Evolutionary conservation across 805 yeast genomes (phyloP).

Genomic region (Cyberlindnera petersonii): DNA sequence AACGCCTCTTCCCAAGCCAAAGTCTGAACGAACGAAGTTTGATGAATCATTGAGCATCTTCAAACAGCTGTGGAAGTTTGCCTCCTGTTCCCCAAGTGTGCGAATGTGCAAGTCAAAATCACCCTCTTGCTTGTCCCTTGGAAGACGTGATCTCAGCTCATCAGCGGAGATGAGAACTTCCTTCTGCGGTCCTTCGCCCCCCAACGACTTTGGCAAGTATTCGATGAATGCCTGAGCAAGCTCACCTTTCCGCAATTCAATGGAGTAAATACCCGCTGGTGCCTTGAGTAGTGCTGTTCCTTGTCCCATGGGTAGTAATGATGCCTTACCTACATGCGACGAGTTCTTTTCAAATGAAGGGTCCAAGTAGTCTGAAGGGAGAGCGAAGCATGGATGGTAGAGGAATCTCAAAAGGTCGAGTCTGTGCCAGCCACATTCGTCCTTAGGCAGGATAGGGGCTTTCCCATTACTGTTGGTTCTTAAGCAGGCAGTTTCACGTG

Average conservation of each 20-base stretch:
- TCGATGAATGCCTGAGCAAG: conserved; percentile 52
- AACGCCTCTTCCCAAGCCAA: conserved; percentile 39
- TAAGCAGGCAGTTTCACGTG: conserved; percentile 57
- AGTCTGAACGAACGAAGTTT: conserved; percentile 29
- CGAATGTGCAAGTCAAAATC: conserved; percentile 49
- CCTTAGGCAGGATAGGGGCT: conserved; percentile 47
- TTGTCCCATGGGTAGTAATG: conserved; percentile 42
- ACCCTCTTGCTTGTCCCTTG: conserved; percentile 30
- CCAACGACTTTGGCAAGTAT: conserved; percentile 50
- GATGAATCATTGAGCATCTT: conserved; percentile 15
- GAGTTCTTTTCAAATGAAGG: conserved; percentile 30
- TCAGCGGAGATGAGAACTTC: conserved; percentile 47
- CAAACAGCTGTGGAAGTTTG: conserved; percentile 47
- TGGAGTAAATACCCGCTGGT: conserved; percentile 63
- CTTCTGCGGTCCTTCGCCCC: conserved; percentile 59
- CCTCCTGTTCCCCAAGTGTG: conserved; percentile 58
- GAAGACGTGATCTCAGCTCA: conserved; percentile 37
- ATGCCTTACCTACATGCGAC: conserved; percentile 38
- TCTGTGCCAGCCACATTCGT: conserved; percentile 86
- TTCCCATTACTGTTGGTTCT: conserved; percentile 50
- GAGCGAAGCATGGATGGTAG: conserved; percentile 73
- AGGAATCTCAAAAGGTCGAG: conserved; percentile 74
- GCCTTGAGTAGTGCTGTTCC: conserved; percentile 47
- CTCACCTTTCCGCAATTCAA: conserved; percentile 56
- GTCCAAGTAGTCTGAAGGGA: conserved; percentile 62